A percentile compares a stretch with the other conserved stretches of the same genome.
Evolutionary conservation across 139 green algal species (phyloP).

Genomic region (Tetradesmus lagerheimii): DNA sequence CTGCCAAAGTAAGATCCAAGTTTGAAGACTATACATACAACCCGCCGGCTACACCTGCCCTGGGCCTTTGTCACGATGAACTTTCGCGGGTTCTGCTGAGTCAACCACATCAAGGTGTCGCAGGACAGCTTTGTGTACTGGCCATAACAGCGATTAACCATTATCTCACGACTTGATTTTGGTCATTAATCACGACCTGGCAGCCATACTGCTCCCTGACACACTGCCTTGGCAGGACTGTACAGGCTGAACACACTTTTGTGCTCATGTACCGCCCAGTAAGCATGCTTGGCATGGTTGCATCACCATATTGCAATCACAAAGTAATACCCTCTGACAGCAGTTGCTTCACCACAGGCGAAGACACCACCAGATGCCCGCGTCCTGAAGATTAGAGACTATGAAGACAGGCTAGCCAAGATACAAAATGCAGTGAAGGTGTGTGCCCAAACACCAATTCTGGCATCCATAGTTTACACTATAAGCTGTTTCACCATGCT

Average conservation of each 20-base stretch:
- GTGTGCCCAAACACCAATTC: neutral
- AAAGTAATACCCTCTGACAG: neutral
- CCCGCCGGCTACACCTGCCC: no score
- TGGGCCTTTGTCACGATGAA: neutral
- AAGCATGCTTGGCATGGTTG: neutral
- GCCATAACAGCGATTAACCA: no score
- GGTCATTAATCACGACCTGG: no score
- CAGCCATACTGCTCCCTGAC: neutral
- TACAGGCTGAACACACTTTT: neutral
- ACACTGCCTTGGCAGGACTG: neutral
- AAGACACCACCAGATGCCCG: slow-evolving; percentile 53
- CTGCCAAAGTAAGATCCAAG: no score
- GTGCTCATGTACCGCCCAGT: slow-evolving; percentile 8
- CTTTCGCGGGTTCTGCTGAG: neutral
- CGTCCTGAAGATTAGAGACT: slow-evolving; percentile 64
- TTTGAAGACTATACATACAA: no score
- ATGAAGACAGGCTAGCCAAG: slow-evolving; percentile 59
- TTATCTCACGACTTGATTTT: no score
- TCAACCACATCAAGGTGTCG: neutral
- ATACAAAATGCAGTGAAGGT: slow-evolving; percentile 54
- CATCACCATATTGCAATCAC: neutral
- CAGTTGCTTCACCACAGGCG: neutral
- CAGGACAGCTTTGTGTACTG: no score
- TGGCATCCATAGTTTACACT: no score
- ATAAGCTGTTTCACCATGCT: no score